A percentile compares a stretch with the other conserved stretches of the same genome.
Evolutionary conservation across 768 basidiomycete genomes (phyloP).

Genomic region (Sistotremastrum suecicum): DNA sequence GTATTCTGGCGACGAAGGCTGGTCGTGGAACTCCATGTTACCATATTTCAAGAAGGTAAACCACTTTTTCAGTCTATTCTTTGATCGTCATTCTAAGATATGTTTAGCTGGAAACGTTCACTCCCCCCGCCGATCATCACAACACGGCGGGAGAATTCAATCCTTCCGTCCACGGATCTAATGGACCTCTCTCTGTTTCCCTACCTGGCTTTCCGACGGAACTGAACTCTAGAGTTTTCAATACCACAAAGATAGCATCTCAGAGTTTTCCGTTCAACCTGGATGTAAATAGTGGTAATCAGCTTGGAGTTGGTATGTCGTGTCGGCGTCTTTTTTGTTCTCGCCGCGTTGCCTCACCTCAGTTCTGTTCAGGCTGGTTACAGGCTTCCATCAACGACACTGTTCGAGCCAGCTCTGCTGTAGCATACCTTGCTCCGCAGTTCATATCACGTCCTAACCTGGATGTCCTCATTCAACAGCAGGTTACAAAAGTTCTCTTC

Average conservation of each 20-base stretch:
- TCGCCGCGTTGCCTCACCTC: conserved; percentile 7
- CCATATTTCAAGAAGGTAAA: conserved; percentile 1
- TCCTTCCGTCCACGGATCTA: conserved; percentile 1
- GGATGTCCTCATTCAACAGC: not conserved
- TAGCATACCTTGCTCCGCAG: conserved; percentile 1
- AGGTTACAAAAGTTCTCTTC: not conserved
- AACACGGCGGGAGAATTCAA: conserved; percentile 6
- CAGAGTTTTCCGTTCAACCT: not conserved
- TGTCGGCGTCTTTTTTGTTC: not conserved
- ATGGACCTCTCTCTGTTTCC: conserved; percentile 5
- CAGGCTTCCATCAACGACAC: not conserved
- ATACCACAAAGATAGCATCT: not conserved
- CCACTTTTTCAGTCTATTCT: not conserved
- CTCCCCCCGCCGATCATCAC: conserved; percentile 5
- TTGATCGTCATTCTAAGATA: not conserved
- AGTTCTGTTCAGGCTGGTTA: conserved; percentile 8
- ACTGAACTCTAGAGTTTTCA: conserved; percentile 3
- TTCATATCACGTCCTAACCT: conserved; percentile 1
- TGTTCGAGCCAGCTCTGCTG: conserved; percentile 1
- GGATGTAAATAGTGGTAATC: not conserved
- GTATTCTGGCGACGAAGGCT: conserved; percentile 4
- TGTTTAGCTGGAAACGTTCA: conserved; percentile 5
- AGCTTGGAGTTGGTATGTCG: not conserved
- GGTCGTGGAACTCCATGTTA: conserved; percentile 6
- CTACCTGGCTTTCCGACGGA: conserved; percentile 2